Evolutionary conservation across 1,139 yeast species (phyloP).

Genomic region (Protomyces gravidus): DNA sequence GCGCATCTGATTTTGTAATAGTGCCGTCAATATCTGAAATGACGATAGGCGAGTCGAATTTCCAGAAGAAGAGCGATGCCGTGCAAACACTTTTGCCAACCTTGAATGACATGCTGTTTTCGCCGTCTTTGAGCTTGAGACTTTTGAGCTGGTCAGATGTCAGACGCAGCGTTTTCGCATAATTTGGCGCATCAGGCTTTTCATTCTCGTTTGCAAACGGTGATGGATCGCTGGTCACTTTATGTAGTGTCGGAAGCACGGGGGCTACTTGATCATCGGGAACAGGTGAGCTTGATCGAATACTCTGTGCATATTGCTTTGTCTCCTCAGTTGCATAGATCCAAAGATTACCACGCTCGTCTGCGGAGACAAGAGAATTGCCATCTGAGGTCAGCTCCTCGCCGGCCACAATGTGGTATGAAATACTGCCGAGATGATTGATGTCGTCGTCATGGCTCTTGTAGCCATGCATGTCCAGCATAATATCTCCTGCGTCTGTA

Average conservation of each 20-base stretch:
- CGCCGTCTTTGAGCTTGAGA: constrained; percentile 71
- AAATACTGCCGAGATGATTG: constrained; percentile 53
- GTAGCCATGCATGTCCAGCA: constrained; percentile 94
- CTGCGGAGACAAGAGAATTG: constrained; percentile 51
- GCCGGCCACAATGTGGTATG: constrained; percentile 49
- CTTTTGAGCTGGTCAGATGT: constrained; percentile 83
- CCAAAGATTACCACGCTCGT: constrained; percentile 67
- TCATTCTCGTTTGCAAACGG: constrained; percentile 30
- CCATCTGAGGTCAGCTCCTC: constrained; percentile 60
- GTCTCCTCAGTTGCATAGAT: constrained; percentile 49
- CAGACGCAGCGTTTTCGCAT: constrained; percentile 81
- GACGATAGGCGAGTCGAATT: constrained; percentile 77
- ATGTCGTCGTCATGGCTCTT: constrained; percentile 42
- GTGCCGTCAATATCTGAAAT: constrained; percentile 98
- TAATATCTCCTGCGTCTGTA: constrained; percentile 84
- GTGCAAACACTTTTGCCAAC: constrained; percentile 76
- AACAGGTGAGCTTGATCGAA: constrained; percentile 19
- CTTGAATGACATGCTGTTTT: constrained; percentile 69
- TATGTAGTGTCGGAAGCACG: constrained; percentile 29
- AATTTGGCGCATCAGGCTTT: constrained; percentile 32
- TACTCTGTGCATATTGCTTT: constrained; percentile 33
- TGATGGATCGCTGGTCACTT: constrained; percentile 27
- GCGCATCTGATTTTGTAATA: constrained; percentile 85
- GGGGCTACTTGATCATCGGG: constrained; percentile 17
- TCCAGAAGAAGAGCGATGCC: constrained; percentile 80